These are phyloP conservation scores for Lasiosphaeriaceae sp. DNA, from an alignment of 495 filamentous ascomycete species.

Conservation along the genomic window DNA sequence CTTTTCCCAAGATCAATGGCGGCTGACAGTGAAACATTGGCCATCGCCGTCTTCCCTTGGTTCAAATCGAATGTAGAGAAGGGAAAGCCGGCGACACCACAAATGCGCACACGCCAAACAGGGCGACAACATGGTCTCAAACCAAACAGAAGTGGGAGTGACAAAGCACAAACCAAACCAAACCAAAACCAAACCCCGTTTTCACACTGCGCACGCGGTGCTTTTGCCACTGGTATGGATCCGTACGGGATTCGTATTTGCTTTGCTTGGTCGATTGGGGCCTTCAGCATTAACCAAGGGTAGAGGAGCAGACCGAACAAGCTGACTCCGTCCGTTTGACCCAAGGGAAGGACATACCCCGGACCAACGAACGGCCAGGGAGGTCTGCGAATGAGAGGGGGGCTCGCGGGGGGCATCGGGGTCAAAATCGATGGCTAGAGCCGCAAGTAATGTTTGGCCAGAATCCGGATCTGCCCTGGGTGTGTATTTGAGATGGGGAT, in stretches of 20 bases:
- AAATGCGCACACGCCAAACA: conserved; percentile 11
- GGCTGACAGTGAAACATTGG: conserved; percentile 26
- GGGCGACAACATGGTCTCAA: conserved; percentile 25
- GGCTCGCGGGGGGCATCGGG: no score
- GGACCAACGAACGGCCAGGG: neutral
- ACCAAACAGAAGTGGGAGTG: conserved; percentile 13
- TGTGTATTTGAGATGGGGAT: neutral
- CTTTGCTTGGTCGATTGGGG: neutral
- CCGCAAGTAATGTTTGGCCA: neutral
- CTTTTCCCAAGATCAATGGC: conserved; percentile 13
- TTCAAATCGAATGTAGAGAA: conserved; percentile 8
- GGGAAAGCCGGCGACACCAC: conserved; percentile 5
- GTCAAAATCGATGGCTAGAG: neutral
- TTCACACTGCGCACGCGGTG: neutral
- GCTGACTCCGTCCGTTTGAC: conserved; percentile 16
- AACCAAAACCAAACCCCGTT: neutral
- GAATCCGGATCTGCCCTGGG: neutral
- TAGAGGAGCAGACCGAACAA: conserved; percentile 10
- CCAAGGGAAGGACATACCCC: neutral
- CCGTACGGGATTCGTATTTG: neutral
- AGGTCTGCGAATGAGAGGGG: neutral
- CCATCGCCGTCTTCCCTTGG: conserved; percentile 17
- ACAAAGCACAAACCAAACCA: conserved; percentile 11
- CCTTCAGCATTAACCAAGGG: conserved; percentile 9
- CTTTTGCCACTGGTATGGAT: conserved; percentile 10